Evolutionary conservation across 2,329 filamentous ascomycete genomes (phyloP).

Genomic region (Apiospora rasikravindrae): DNA sequence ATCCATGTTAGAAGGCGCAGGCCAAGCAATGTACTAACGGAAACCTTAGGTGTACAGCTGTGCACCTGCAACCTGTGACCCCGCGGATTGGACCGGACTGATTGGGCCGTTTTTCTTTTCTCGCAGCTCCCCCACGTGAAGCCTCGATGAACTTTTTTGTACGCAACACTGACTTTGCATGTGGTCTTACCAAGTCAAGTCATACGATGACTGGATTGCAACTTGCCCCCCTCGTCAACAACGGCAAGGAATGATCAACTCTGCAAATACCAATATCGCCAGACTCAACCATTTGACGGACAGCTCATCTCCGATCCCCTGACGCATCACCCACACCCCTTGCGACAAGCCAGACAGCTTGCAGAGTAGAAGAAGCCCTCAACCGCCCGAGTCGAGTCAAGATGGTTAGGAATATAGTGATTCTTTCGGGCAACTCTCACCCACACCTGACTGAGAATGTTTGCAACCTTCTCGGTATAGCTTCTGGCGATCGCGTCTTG

Average conservation of each 20-base stretch:
- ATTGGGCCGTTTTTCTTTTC: conserved; percentile 27
- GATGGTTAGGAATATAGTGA: conserved; percentile 95
- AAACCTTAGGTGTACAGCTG: no score
- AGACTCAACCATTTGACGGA: conserved; percentile 1
- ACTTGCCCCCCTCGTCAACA: background rate
- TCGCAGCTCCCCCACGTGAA: conserved; percentile 10
- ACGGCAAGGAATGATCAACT: background rate
- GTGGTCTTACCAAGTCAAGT: background rate
- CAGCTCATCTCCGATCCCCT: background rate
- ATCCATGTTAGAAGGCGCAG: background rate
- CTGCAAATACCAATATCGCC: background rate
- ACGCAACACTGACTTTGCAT: background rate
- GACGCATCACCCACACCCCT: background rate
- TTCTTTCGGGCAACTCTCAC: conserved; percentile 93
- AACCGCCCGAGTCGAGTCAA: conserved; percentile 27
- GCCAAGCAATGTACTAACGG: background rate
- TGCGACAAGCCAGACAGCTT: background rate
- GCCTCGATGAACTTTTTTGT: conserved; percentile 1
- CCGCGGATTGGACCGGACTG: conserved; percentile 19
- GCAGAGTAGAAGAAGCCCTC: background rate
- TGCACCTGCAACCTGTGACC: conserved; percentile 24
- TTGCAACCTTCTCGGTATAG: conserved; percentile 86
- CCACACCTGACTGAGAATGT: conserved; percentile 85
- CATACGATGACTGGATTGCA: background rate
- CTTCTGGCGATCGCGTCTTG: conserved; percentile 82